These are phyloP conservation scores for Talaromyces verruculosus DNA, from an alignment of 2,329 filamentous ascomycete genomes.

Conservation along the genomic window DNA sequence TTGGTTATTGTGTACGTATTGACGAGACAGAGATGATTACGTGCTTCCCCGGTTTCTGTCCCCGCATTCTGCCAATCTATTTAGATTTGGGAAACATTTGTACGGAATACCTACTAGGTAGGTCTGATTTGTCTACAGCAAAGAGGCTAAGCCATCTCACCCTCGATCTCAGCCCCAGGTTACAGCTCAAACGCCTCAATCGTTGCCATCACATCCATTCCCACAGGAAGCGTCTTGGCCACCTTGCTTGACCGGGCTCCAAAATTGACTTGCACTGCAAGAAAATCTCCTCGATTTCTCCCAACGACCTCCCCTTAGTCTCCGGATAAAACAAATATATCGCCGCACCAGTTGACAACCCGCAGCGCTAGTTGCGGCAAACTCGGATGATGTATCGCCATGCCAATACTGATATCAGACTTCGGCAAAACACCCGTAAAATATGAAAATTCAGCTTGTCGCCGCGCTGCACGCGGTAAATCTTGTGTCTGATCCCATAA, in stretches of 20 bases:
- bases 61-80: neutral
- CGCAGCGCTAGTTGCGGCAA: constrained; percentile 46
- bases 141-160: neutral
- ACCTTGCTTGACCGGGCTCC: neutral
- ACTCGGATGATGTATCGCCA: constrained; percentile 54
- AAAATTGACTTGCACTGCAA: neutral
- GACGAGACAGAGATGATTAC: neutral
- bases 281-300: constrained; percentile 33
- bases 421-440: too few species aligned
- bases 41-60: neutral
- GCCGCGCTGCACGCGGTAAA: constrained; percentile 48
- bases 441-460: constrained; percentile 52
- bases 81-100: neutral
- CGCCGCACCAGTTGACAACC: constrained; percentile 37
- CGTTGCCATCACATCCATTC: neutral
- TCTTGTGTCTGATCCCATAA: neutral
- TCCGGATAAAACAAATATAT: constrained; percentile 43
- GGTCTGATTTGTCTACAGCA: neutral
- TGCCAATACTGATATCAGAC: constrained; percentile 40
- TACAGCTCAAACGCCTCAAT: neutral
- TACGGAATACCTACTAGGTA: neutral
- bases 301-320: constrained; percentile 29
- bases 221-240: neutral
- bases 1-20: neutral
- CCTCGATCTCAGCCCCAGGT: neutral